Evolutionary conservation across 306 rosid genomes (phyloP), one percentile per base, ranked within the genome.

Genomic region (Luffa aegyptiaca): DNA sequence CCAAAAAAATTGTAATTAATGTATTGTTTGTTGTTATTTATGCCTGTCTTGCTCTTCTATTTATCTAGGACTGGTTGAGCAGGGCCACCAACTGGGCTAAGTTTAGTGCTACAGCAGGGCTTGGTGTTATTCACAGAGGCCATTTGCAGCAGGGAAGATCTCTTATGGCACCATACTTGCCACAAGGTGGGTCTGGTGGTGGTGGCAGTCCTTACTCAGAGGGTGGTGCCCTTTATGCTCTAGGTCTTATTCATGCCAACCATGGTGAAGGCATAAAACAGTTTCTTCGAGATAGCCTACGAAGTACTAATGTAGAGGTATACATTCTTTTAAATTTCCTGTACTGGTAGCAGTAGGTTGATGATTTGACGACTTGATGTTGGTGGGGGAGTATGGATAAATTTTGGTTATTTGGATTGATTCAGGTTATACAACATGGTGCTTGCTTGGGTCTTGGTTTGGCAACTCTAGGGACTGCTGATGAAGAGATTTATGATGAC

Each of bases 11-110:
- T 26, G 41, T 48, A 14, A 70, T 41, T 39, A 62, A 17, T 44
- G 21, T 49, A 16, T 73, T 83, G 36, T 56, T 78, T 82, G 78
- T 52, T 76, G 18, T 39, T 2, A 57, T 77, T 13, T 31, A 76
- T 62, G 80, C 66, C 41, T 26, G 26, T 70, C 66, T 33, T 55
- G 41, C 5, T 64, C 35, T 80, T 58, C 51, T 75, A 33, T 8
- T 17, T 85, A 77, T 83, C 72, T 56, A 95, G 97, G 98, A 92
- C 79, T 95, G 97, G 97, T 82, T 95, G 87, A 95, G 98, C 92
- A 91, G 98, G 84, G 98, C 98, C 41, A 95, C 96, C 76, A 95
- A 95, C 81, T 95, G 98, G 98, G 98, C 97, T 5, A 95, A 95
- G 78, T 95, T 95, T 84, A 95, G 98, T 83, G 98, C 98, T 51